Base-by-base conservation (phyloP, 495 filamentous ascomycete species). In the Tuber microsphaerosporum region DNA sequence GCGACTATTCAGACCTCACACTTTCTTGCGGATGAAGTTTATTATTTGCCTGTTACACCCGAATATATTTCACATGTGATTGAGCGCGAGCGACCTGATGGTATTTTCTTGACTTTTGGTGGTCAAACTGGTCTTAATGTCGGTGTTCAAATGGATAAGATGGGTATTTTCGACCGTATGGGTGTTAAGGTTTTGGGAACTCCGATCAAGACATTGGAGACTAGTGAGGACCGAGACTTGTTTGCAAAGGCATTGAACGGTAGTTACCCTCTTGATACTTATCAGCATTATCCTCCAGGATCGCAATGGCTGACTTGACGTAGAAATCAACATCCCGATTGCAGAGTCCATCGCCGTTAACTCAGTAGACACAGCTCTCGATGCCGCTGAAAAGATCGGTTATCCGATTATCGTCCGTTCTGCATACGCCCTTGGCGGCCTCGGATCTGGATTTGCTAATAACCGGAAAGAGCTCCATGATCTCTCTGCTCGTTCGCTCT, bases 1-100 rank as follows among this genome's bases (percentile, higher is more conserved):
- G 95, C 95, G 72, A 99, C 95, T 74, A 97, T 99, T 78, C 95
- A 99, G 85, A 99, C 95, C 34, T 97, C 94, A 79, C 95, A 97
- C 86, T 89, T 89, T 80, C 89, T 99, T 79, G 94, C 94, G 73
- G 95, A 99, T 84, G 97, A 99, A 87, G 93, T 99, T 75, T 99
- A 97, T 87, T 99, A 97, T 87, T 89, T 99, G 34, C 95, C 95
- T 34, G 94, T 99, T 81, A 98, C 93, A 46, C 91, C 93, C 39
- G 94, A 98, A 77, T 98, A 97, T 82, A 94, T 99, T 78, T 90
- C 93, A 80, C 97, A 97, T 84, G 93, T 99, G 75, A 99, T 99
- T 85, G 91, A 94, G 87, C 90, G 91, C 80, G 95, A 99, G 85
- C 89, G 90, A 72, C 95, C 95, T 37, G 95, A 99, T 89, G 94